phyloP scores from a whole-genome alignment of 768 basidiomycete species.

The Auricularia heimuer region DNA sequence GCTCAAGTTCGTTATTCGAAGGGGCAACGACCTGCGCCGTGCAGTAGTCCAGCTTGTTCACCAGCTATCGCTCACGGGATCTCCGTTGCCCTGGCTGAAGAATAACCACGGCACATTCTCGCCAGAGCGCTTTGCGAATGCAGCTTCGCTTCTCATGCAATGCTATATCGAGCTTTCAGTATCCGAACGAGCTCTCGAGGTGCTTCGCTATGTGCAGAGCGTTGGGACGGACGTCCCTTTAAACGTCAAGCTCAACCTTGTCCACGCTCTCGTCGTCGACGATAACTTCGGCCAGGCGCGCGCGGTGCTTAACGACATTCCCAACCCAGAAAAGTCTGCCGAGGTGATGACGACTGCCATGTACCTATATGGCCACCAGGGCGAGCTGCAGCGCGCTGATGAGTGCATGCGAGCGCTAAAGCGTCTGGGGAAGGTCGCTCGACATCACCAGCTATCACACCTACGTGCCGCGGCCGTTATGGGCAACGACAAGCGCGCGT shows the following conservation, averaged over 20 bases:
- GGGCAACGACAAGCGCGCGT: conserved; percentile 31
- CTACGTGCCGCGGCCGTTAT: conserved; percentile 47
- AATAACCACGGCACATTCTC: not conserved
- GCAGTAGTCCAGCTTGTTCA: not conserved
- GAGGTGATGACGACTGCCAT: conserved; percentile 29
- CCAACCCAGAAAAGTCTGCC: conserved; percentile 5
- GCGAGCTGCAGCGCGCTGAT: conserved; percentile 36
- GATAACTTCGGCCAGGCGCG: not conserved
- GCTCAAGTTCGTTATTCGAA: no score
- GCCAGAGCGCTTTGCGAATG: not conserved
- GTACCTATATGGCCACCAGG: conserved; percentile 42
- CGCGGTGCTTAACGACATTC: not conserved
- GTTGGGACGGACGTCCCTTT: not conserved
- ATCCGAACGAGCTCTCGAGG: not conserved
- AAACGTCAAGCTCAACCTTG: not conserved
- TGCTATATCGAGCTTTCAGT: not conserved
- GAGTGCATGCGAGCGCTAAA: conserved; percentile 31
- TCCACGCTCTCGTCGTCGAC: not conserved
- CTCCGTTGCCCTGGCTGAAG: not conserved
- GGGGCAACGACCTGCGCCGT: not conserved
- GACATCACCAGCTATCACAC: conserved; percentile 31
- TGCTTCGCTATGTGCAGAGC: not conserved
- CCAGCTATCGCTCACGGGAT: not conserved
- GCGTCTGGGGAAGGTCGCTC: conserved; percentile 18
- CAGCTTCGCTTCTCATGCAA: not conserved